Conservation (phyloP, 2,329 filamentous ascomycete species). For the Fusarium burgessii region DNA sequence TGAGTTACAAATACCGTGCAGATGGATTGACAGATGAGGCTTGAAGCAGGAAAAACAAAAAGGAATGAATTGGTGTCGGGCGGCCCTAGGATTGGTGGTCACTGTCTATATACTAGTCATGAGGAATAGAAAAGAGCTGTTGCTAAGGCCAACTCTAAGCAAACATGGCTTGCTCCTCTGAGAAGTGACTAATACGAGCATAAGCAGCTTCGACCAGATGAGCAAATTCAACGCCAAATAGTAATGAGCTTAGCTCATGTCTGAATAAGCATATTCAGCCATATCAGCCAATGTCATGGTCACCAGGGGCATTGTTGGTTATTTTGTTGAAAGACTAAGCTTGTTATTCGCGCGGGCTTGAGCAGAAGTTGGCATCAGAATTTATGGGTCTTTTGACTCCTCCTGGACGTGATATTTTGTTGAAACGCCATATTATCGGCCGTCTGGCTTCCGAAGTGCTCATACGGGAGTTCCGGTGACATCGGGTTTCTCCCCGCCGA, state of each 20-base stretch:
- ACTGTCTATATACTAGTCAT: conserved; percentile 21
- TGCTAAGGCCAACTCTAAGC: not conserved
- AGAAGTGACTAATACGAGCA: conserved; percentile 25
- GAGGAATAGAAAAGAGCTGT: conserved; percentile 11
- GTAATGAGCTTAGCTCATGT: conserved; percentile 10
- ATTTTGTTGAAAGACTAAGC: conserved; percentile 4
- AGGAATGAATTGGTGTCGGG: conserved; percentile 27
- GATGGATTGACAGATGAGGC: conserved; percentile 10
- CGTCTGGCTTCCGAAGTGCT: not conserved
- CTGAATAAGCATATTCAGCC: conserved; percentile 17
- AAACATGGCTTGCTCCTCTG: not conserved
- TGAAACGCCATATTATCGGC: not conserved
- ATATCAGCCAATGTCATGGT: conserved; percentile 11
- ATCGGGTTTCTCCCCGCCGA: conserved; percentile 38
- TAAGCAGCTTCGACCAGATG: conserved; percentile 2
- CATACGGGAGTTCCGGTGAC: conserved; percentile 9
- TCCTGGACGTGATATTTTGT: not conserved
- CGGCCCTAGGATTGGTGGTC: not conserved
- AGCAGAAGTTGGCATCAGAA: conserved; percentile 19
- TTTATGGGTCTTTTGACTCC: conserved; percentile 14
- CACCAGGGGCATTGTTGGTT: not conserved
- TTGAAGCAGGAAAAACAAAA: conserved; percentile 25
- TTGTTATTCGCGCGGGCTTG: conserved; percentile 35
- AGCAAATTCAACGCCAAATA: conserved; percentile 14
- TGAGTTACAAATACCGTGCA: conserved; percentile 28